Evolutionary conservation across 1,139 yeast species (phyloP), one percentile per base, ranked within the genome.

Genomic region (Pichia sp.): DNA sequence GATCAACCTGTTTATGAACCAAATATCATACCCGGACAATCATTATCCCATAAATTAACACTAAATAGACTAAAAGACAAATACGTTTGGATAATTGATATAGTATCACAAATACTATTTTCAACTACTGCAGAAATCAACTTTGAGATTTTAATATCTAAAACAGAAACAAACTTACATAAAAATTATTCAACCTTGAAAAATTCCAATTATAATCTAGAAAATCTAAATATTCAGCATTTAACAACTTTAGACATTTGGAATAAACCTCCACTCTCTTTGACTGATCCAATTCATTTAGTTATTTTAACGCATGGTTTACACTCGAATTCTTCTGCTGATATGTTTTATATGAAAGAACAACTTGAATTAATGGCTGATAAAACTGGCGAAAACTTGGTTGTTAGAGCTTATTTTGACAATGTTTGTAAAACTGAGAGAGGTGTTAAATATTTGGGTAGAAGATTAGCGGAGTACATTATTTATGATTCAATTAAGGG

Each of bases 371-470:
- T 67, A 36, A 73, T 72, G 50, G 74, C 80, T 0, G 60, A 57
- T 8, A 60, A 58, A 27, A 70, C 77, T 0, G 80, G 80, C 6
- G 83, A 81, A 50, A 82, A 84, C 55, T 68, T 90, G 2, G 80
- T 90, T 13, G 95, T 91, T 2, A 77, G 90, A 58, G 97, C 96
- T 0, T 93, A 73, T 63, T 80, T 83, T 43, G 96, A 87, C 0
- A 93, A 93, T 63, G 89, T 83, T 1, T 87, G 96, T 61, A 82
- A 84, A 59, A 95, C 99, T 0, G 99, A 93, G 65, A 74, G 90
- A 52, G 99, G 99, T 0, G 77, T 93, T 50, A 87, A 87, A 67
- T 91, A 84, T 65, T 72, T 91, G 53, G 99, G 99, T 0, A 76
- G 84, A 53, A 72, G 95, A 48, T 75, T 91, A 31, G 98, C 95